A percentile compares a stretch with the other conserved stretches of the same genome.
phyloP scores from a whole-genome alignment of 768 basidiomycete genomes.

The Lactifluus pinguis region DNA sequence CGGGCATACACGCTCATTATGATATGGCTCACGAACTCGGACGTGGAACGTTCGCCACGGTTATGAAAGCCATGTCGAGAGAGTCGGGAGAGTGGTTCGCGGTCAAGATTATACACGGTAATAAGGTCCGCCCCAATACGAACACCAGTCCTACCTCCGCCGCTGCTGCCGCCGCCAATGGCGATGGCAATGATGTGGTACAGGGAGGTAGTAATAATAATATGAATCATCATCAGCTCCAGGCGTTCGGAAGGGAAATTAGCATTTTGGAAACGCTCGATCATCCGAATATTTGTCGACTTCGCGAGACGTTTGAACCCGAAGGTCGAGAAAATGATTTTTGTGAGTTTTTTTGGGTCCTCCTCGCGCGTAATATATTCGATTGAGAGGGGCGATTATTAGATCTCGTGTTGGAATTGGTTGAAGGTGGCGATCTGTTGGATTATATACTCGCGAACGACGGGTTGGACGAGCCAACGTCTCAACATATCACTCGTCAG shows the following conservation, averaged over 20 bases:
- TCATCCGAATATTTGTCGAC: conserved; percentile 75
- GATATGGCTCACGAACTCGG: conserved; percentile 68
- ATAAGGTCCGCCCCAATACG: conserved; percentile 31
- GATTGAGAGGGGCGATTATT: background rate
- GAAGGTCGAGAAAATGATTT: conserved; percentile 42
- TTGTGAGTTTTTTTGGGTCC: no score
- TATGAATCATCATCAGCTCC: conserved; percentile 11
- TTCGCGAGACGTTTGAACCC: conserved; percentile 70
- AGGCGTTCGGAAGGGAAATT: conserved; percentile 60
- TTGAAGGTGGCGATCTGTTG: conserved; percentile 84
- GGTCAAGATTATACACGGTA: conserved; percentile 74
- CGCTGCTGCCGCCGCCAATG: background rate
- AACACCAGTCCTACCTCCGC: no score
- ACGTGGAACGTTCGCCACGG: conserved; percentile 86
- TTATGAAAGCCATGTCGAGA: conserved; percentile 71
- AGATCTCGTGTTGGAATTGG: conserved; percentile 79
- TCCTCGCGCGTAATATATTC: no score
- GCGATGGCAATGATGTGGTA: background rate
- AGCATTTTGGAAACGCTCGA: conserved; percentile 66
- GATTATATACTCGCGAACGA: conserved; percentile 59
- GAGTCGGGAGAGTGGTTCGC: conserved; percentile 69
- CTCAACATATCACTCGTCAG: conserved; percentile 68
- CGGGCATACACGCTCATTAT: conserved; percentile 56
- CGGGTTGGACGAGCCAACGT: conserved; percentile 48
- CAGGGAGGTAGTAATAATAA: background rate